phyloP scores from a whole-genome alignment of 1,139 yeast genomes.

The Debaryomyces subglobosus region DNA sequence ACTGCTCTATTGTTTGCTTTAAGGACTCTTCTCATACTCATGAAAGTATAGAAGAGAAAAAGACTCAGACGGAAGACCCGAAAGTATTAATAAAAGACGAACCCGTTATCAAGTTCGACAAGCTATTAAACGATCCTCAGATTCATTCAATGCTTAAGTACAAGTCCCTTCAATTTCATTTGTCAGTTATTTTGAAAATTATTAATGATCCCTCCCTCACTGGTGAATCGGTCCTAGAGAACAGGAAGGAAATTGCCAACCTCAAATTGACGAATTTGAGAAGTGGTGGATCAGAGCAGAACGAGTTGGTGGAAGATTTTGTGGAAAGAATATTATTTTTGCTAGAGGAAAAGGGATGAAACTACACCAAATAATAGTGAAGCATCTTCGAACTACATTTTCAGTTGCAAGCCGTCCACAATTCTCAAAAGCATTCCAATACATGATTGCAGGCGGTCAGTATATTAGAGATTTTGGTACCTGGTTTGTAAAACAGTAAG shows the following conservation, averaged over 20 bases:
- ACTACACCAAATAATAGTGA: background rate
- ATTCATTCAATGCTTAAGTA: slow-evolving; percentile 47
- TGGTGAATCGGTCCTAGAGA: slow-evolving; percentile 48
- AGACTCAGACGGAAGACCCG: background rate
- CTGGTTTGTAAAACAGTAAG: too few relatives aligned
- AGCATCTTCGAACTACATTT: too few relatives aligned
- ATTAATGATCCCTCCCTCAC: slow-evolving; percentile 48
- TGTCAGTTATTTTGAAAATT: slow-evolving; percentile 50
- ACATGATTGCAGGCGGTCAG: background rate
- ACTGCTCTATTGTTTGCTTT: slow-evolving; percentile 63
- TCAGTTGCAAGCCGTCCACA: too few relatives aligned
- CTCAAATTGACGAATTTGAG: slow-evolving; percentile 63
- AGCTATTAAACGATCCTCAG: slow-evolving; percentile 33
- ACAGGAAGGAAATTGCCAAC: slow-evolving; percentile 58
- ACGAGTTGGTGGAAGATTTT: slow-evolving; percentile 69
- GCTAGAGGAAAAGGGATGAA: background rate
- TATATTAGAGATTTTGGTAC: background rate
- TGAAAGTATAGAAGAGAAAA: background rate
- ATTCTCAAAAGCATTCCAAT: background rate
- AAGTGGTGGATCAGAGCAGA: slow-evolving; percentile 64
- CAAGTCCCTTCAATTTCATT: slow-evolving; percentile 56
- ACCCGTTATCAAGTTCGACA: slow-evolving; percentile 15
- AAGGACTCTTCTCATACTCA: slow-evolving; percentile 36
- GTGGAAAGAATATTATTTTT: slow-evolving; percentile 18
- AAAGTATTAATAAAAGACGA: background rate